phyloP scores from a whole-genome alignment of 768 basidiomycete species.

The Butyriboletus loyo region DNA sequence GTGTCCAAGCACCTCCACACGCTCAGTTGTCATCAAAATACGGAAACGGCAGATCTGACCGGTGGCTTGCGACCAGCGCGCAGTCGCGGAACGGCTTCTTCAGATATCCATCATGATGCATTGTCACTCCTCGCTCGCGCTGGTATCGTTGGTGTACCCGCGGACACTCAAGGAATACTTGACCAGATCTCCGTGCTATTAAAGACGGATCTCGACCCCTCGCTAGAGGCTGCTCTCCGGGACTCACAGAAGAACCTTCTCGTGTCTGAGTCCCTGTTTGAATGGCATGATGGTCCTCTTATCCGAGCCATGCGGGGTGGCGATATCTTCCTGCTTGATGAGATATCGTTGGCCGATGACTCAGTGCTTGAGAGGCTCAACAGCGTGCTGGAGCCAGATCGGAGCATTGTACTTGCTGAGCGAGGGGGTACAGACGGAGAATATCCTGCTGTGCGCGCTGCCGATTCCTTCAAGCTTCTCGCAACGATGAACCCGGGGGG shows the following conservation, averaged over 20 bases:
- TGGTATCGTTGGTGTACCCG: slow-evolving; percentile 32
- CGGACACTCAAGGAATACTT: slow-evolving; percentile 27
- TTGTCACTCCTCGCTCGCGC: slow-evolving; percentile 38
- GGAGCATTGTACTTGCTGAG: slow-evolving; percentile 90
- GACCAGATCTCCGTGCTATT: slow-evolving; percentile 21
- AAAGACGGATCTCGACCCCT: slow-evolving; percentile 30
- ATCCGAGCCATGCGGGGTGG: slow-evolving; percentile 87
- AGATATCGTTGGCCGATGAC: slow-evolving; percentile 96
- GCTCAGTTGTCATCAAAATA: slow-evolving; percentile 97
- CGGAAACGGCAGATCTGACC: slow-evolving; percentile 95
- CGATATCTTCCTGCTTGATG: slow-evolving; percentile 87
- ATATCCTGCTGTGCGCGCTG: slow-evolving; percentile 63
- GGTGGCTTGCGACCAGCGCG: slow-evolving; percentile 89
- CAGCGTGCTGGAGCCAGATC: slow-evolving; percentile 89
- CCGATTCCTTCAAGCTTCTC: slow-evolving; percentile 75
- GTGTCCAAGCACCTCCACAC: slow-evolving; percentile 57
- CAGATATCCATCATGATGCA: slow-evolving; percentile 47
- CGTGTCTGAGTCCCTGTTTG: slow-evolving; percentile 75
- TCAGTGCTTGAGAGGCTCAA: slow-evolving; percentile 97
- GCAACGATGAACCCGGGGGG: slow-evolving; percentile 99
- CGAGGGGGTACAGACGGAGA: slow-evolving; percentile 75
- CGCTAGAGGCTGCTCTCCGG: slow-evolving; percentile 34
- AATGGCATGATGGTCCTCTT: slow-evolving; percentile 97
- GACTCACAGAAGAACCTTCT: slow-evolving; percentile 45
- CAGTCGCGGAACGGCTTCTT: slow-evolving; percentile 58